These are phyloP conservation scores for Ampelocalamus luodianensis DNA, from an alignment of 176 grass and related monocot genomes.

Conservation along the genomic window DNA sequence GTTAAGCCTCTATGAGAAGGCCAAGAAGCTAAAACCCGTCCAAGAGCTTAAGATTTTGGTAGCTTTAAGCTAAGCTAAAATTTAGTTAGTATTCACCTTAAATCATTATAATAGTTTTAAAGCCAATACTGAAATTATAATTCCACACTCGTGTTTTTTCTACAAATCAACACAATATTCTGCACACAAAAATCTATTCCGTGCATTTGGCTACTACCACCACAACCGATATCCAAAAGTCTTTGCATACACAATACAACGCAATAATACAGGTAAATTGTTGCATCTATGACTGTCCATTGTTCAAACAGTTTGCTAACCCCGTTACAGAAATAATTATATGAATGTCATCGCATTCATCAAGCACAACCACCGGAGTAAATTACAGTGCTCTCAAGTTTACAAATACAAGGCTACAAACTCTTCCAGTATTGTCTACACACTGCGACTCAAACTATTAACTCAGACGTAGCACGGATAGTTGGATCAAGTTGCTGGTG, in stretches of 20 bases:
- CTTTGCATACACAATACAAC: slow-evolving; percentile 15
- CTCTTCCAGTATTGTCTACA: not conserved
- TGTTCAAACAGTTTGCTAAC: not conserved
- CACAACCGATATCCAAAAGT: not conserved
- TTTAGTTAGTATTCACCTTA: not conserved
- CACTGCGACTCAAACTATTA: not conserved
- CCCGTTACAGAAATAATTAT: slow-evolving; percentile 14
- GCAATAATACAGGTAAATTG: slow-evolving; percentile 5
- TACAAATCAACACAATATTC: not conserved
- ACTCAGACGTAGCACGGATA: not conserved
- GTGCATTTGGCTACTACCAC: not conserved
- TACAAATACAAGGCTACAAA: slow-evolving; percentile 20
- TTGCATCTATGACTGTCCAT: not conserved
- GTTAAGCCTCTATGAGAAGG: too few species aligned
- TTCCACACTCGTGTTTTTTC: not conserved
- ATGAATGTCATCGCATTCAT: slow-evolving; percentile 17
- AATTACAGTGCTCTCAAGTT: not conserved
- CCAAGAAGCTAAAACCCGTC: too few species aligned
- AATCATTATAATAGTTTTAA: not conserved
- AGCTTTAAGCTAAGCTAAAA: too few species aligned
- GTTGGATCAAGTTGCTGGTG: not conserved
- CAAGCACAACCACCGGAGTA: not conserved
- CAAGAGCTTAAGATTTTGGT: not conserved
- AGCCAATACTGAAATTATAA: not conserved
- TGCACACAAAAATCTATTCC: not conserved